Evolutionary conservation across 257 asterid genomes (phyloP).

Genomic region (Fraxinus americana): DNA sequence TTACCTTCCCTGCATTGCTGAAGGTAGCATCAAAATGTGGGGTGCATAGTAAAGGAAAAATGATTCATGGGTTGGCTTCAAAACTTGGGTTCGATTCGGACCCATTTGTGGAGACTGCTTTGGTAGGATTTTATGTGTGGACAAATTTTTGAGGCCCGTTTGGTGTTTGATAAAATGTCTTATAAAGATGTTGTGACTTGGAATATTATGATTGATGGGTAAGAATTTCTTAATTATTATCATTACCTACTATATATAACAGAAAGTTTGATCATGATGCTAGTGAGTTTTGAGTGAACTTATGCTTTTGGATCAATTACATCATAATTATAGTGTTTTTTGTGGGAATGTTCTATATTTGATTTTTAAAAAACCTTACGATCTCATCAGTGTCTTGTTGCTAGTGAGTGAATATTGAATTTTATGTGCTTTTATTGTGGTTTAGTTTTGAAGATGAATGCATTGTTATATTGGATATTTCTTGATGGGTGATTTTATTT

Average conservation of each 20-base stretch:
- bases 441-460: background rate
- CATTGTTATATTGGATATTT: background rate
- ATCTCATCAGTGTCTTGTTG: background rate
- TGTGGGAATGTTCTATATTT: background rate
- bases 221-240: conserved; percentile 15
- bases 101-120: conserved; percentile 74
- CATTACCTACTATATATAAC: background rate
- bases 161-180: conserved; percentile 76
- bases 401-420: background rate
- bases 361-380: background rate
- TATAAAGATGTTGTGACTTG: conserved; percentile 66
- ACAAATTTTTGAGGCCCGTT: conserved; percentile 55
- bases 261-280: background rate
- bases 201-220: conserved; percentile 79
- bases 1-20: conserved; percentile 63
- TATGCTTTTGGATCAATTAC: background rate
- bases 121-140: conserved; percentile 71
- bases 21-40: conserved; percentile 54
- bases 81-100: conserved; percentile 59
- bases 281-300: background rate
- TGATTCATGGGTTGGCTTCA: conserved; percentile 63
- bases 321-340: background rate
- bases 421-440: background rate
- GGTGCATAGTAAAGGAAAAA: conserved; percentile 51
- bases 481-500: conserved; percentile 21